Percentiles rank a stretch among this genome's conserved stretches.
Evolutionary conservation across 768 basidiomycete genomes (phyloP).

Genomic region (Paxillus rubicundulus): DNA sequence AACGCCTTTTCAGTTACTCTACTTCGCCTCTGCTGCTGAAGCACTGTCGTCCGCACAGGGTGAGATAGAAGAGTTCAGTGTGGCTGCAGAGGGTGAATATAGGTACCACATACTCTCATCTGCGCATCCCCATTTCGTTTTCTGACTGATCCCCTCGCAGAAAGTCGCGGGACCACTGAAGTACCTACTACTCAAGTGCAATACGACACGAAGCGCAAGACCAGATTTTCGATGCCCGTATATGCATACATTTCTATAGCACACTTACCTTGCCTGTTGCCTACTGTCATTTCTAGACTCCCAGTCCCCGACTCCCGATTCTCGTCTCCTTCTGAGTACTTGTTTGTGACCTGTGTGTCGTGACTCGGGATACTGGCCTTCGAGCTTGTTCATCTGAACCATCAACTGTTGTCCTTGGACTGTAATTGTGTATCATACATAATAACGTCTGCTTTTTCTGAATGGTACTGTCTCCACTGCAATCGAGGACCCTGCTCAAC

Average conservation of each 20-base stretch:
- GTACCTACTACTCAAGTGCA: not conserved
- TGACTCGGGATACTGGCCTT: not conserved
- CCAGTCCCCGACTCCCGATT: not conserved
- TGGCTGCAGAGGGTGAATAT: conserved; percentile 94
- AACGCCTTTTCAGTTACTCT: conserved; percentile 52
- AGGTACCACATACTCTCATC: conserved; percentile 45
- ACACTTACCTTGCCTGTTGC: conserved; percentile 5
- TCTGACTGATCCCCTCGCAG: conserved; percentile 35
- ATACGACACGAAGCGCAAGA: not conserved
- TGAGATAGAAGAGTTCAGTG: conserved; percentile 89
- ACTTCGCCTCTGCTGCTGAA: conserved; percentile 75
- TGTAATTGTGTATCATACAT: not conserved
- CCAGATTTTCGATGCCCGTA: conserved; percentile 5
- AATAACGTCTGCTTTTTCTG: not conserved
- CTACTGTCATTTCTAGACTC: conserved; percentile 2
- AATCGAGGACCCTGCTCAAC: too few species aligned
- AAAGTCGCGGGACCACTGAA: conserved; percentile 89
- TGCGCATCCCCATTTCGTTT: not conserved
- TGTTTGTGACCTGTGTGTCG: conserved; percentile 9
- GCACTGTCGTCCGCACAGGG: conserved; percentile 79
- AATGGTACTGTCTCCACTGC: too few species aligned
- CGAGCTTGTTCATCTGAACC: not conserved
- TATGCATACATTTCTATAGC: conserved; percentile 14
- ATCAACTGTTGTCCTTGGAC: not conserved
- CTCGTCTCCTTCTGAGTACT: not conserved